Evolutionary conservation across 192 early-diverging fungal genomes (phyloP), one percentile per base, ranked within the genome.

Genomic region (Jimgerdemannia lactiflua): DNA sequence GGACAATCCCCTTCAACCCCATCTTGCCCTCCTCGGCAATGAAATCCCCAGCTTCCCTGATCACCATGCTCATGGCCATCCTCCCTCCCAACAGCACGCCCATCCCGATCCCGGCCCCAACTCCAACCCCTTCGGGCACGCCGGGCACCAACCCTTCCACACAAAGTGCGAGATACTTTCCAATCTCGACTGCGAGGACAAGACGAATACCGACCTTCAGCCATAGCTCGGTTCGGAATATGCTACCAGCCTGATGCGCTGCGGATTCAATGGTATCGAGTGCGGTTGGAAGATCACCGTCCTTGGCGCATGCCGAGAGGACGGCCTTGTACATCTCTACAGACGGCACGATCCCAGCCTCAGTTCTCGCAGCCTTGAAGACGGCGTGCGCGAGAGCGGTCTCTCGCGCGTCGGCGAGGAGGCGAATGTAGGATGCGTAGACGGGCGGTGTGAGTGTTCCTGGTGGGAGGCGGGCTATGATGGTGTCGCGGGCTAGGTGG

Each of bases 281-380:
- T 2, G 72, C 72, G 40, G 49, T 29, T 29, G 63, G 59, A 17
- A 66, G 39, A 43, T 73, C 63, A 9, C 72, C 72, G 17, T 4
- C 42, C 67, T 73, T 73, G 20, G 72, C 72, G 42, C 72, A 66
- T 39, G 72, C 63, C 3, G 72, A 43, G 39, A 73, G 64, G 49
- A 73, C 59, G 20, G 72, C 72, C 19, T 64, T 64, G 63, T 73
- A 73, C 72, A 73, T 73, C 11, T 73, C 72, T 66, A 64, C 18
- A 40, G 64, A 64, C 1, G 72, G 72, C 10, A 73, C 64, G 63
- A 73, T 73, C 3, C 72, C 72, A 11, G 39, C 43, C 19, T 64
- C 43, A n/a, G n/a, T n/a, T 64, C 67, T 54, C 0, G 72, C 72
- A 11, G 4, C 49, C 4, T 4, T 11, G 11, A 54, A 11, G 49